Evolutionary conservation across 1,284 basidiomycete genomes (phyloP).

Genomic region (Trichosporon sp.): DNA sequence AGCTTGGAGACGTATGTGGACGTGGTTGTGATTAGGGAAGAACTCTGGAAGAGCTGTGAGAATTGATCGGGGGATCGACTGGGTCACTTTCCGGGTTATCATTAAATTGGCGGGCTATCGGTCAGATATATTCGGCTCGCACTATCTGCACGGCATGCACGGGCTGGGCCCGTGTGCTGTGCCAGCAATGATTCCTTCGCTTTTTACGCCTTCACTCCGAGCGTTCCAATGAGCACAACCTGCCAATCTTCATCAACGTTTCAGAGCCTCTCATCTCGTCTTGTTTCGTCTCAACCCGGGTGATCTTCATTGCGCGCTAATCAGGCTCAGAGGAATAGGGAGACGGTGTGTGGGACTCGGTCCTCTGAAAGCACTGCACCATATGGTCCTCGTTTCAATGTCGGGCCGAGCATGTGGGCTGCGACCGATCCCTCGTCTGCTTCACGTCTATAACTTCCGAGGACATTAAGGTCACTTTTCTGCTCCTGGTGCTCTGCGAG

Average conservation of each 20-base stretch:
- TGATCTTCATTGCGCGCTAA: neutral
- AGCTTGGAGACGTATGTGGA: too few species aligned
- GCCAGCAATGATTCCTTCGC: too few species aligned
- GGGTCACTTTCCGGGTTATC: neutral
- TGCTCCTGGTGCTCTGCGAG: too few species aligned
- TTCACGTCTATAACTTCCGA: neutral
- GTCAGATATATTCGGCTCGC: too few species aligned
- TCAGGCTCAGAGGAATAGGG: too few species aligned
- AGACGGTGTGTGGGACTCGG: too few species aligned
- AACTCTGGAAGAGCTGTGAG: too few species aligned
- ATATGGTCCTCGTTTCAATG: neutral
- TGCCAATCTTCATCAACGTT: neutral
- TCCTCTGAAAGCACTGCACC: neutral
- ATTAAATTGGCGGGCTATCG: neutral
- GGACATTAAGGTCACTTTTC: neutral
- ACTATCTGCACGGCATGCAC: too few species aligned
- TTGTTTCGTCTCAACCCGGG: neutral
- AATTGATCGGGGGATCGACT: too few species aligned
- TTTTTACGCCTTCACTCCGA: neutral
- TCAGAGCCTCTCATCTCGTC: neutral
- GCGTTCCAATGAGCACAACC: neutral
- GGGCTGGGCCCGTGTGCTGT: too few species aligned
- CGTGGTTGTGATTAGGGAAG: too few species aligned
- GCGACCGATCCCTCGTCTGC: neutral
- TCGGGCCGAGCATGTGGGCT: neutral